Evolutionary conservation across 371 early-diverging fungal species (phyloP), one percentile per base, ranked within the genome.

Genomic region (Mucor mucedo): DNA sequence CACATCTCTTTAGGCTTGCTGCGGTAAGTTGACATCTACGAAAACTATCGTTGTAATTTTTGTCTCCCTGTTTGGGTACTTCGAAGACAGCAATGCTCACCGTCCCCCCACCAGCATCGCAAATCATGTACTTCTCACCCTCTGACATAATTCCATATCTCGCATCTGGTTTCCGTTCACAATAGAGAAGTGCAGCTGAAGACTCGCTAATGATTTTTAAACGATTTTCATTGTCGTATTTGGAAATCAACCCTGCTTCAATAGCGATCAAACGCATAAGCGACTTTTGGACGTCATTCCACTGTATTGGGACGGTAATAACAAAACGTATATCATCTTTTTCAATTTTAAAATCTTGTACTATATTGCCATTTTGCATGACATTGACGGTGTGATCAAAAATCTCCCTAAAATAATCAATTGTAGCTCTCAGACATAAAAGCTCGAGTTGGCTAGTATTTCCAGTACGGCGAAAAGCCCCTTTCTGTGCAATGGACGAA

Each of bases 251-350:
- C 1, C 78, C 78, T 3, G 80, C 76, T 33, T 73, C 55, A 32
- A 72, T 68, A 50, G 78, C 74, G 1, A 76, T 73, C 10, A 67
- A 64, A 58, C 80, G 68, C 76, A 80, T 74, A n/a, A 70, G 64
- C 8, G 70, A 70, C 50, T 76, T 75, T 28, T 76, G 75, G 9
- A 65, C 67, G 42, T 77, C 80, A 1, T 73, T 62, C 80, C 80
- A 80, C 62, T 73, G 73, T 32, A 78, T 75, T 28, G 80, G 78
- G 0, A 80, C 78, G 0, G 80, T 80, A 21, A 80, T 58, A 41
- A 62, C 39, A 39, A 55, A 62, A 21, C 62, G 62, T 29, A 55
- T 62, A 9, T 39, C 39, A 10, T 38, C 55, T 14, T 55, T 54
- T 2, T n/a, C n/a, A n/a, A n/a, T n/a, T n/a, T n/a, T n/a, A n/a